Evolutionary conservation across 2,329 filamentous ascomycete genomes (phyloP).

Genomic region (Alternaria sp.): DNA sequence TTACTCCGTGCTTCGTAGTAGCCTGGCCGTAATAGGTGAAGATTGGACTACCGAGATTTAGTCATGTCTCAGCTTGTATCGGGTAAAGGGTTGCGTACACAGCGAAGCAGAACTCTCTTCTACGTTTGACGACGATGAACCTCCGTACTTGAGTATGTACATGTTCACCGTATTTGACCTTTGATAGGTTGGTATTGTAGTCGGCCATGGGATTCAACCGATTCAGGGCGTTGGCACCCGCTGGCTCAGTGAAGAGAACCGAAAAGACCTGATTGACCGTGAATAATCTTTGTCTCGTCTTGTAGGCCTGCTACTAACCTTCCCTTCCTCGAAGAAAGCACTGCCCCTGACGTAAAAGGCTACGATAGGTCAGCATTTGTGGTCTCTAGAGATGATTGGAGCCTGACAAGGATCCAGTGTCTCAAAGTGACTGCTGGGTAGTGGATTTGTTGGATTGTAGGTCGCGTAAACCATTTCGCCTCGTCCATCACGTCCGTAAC

Average conservation of each 20-base stretch:
- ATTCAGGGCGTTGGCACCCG: background rate
- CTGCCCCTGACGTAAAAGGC: background rate
- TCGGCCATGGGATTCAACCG: background rate
- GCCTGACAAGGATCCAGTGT: background rate
- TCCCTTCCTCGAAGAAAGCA: constrained; percentile 10
- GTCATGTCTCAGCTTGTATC: background rate
- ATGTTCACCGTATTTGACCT: constrained; percentile 1
- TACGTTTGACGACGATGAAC: constrained; percentile 16
- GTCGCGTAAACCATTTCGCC: background rate
- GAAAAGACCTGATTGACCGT: constrained; percentile 6
- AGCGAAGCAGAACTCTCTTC: constrained; percentile 20
- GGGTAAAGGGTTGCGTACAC: background rate
- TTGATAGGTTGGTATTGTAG: constrained; percentile 11
- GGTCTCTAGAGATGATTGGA: no score
- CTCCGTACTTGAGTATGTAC: constrained; percentile 21
- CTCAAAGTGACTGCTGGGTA: background rate
- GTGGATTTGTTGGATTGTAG: background rate
- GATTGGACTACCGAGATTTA: background rate
- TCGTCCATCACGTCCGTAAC: background rate
- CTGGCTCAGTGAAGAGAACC: constrained; percentile 13
- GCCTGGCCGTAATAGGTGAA: background rate
- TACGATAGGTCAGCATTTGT: background rate
- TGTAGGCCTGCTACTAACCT: background rate
- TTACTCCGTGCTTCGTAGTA: background rate
- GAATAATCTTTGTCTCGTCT: background rate